phyloP scores from a whole-genome alignment of 1,284 basidiomycete species.

The Austroboletus novae-zelandiae region DNA sequence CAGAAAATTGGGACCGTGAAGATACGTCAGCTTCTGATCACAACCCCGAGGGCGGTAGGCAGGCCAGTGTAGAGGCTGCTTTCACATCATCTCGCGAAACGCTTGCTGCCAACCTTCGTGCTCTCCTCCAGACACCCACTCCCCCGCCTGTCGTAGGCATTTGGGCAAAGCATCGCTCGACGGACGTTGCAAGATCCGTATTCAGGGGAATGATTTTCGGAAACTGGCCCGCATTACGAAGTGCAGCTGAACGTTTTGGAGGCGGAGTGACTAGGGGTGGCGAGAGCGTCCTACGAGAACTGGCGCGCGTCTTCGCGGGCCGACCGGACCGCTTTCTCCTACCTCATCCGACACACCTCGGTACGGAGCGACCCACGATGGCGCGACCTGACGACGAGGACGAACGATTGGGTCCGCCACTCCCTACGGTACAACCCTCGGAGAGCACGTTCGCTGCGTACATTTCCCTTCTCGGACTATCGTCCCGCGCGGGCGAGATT shows the following conservation, averaged over 20 bases:
- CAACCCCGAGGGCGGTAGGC: not conserved
- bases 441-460: slow-evolving; percentile 57
- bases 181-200: slow-evolving; percentile 44
- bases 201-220: slow-evolving; percentile 53
- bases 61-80: not conserved
- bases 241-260: slow-evolving; percentile 24
- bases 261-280: slow-evolving; percentile 27
- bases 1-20: not conserved
- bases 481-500: slow-evolving; percentile 53
- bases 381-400: not conserved
- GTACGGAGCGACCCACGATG: slow-evolving; percentile 9
- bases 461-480: slow-evolving; percentile 60
- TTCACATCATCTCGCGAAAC: slow-evolving; percentile 10
- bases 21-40: not conserved
- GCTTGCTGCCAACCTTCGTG: slow-evolving; percentile 21
- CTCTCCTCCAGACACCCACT: slow-evolving; percentile 12
- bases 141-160: slow-evolving; percentile 35
- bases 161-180: slow-evolving; percentile 49
- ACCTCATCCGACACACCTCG: not conserved
- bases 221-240: slow-evolving; percentile 42
- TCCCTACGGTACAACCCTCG: slow-evolving; percentile 47
- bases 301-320: slow-evolving; percentile 14
- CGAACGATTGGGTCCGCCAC: slow-evolving; percentile 15
- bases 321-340: slow-evolving; percentile 16
- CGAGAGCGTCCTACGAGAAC: slow-evolving; percentile 26